Percentiles rank a stretch among this genome's conserved stretches.
These are phyloP conservation scores for Pichia californica DNA, from an alignment of 805 yeast species.

Conservation along the genomic window DNA sequence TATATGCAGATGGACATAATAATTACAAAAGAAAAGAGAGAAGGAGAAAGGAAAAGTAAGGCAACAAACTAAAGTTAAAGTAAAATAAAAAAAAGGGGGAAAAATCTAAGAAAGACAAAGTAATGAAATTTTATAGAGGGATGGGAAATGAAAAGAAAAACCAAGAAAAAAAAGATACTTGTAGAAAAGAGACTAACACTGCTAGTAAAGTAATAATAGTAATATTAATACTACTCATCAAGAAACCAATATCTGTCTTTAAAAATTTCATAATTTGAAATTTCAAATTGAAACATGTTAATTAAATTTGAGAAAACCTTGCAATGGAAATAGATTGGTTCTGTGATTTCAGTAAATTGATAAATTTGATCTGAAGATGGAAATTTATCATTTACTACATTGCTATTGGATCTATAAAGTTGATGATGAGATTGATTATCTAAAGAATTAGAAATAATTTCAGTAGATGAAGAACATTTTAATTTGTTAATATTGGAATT, in stretches of 20 bases:
- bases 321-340: slow-evolving; percentile 47
- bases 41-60: too few relatives aligned
- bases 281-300: slow-evolving; percentile 37
- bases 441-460: too few relatives aligned
- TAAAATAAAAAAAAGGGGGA: neutral
- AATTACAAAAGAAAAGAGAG: too few relatives aligned
- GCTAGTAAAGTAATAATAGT: neutral
- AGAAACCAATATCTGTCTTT: slow-evolving; percentile 25
- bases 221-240: slow-evolving; percentile 3
- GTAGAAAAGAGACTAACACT: neutral
- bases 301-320: slow-evolving; percentile 42
- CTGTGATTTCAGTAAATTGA: slow-evolving; percentile 28
- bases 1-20: too few relatives aligned
- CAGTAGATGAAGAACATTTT: too few relatives aligned
- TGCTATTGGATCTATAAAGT: slow-evolving; percentile 31
- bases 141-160: neutral
- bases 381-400: slow-evolving; percentile 24
- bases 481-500: too few relatives aligned
- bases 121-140: neutral
- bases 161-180: neutral
- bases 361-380: slow-evolving; percentile 37
- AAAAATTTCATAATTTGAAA: slow-evolving; percentile 23
- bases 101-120: neutral
- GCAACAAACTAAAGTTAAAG: too few relatives aligned
- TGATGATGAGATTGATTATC: neutral